Base-by-base conservation (phyloP, 352 stramenopile genomes). In the Hyaloperonospora brassicae region DNA sequence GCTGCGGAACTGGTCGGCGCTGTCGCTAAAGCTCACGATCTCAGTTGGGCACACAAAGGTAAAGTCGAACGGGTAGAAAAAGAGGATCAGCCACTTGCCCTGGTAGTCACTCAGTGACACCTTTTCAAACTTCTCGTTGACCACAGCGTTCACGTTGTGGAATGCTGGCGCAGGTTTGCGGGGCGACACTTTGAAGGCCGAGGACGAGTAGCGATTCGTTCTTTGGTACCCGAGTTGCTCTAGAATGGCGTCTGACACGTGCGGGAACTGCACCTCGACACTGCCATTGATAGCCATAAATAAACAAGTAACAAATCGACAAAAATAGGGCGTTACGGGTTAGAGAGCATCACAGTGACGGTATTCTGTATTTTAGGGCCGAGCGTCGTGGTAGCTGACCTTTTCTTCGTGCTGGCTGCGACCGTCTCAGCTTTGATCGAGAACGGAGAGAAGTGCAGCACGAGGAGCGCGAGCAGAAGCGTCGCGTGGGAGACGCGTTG, bases 21-120 rank as follows among this genome's bases (percentile, higher is more conserved):
- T 83, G 67, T 90, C 84, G 49, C 73, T 88, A 57, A 89, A 92
- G 64, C 71, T 84, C 52, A 88, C 67, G 47, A 91, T 93, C 62
- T 92, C 77, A 12, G 84, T 92, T 6, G 81, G 81, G 50, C 83
- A 92, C 59, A 93, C 80, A 48, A 93, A 93, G 24, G 83, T 93
- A 47, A 91, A 91, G 65, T 91, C 81, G 66, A 90, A 88, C 9
- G 77, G 81, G 72, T 91, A 93, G 70, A 93, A 93, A 63, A 93
- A 90, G 2, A 93, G 69, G 52, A 93, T 79, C 45, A 92, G 72
- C 77, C 78, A 92, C 65, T 92, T 80, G 66, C 73, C 72, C 51
- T 63, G 65, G 70, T 87, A 87, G 61, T 92, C 71, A 54, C 66
- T 77, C 8, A 92, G 66, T 58, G 77, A 89, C 36, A 92, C 43